Conservation (phyloP, 2,329 filamentous ascomycete genomes). For the Phyllosticta paracitricarpa region DNA sequence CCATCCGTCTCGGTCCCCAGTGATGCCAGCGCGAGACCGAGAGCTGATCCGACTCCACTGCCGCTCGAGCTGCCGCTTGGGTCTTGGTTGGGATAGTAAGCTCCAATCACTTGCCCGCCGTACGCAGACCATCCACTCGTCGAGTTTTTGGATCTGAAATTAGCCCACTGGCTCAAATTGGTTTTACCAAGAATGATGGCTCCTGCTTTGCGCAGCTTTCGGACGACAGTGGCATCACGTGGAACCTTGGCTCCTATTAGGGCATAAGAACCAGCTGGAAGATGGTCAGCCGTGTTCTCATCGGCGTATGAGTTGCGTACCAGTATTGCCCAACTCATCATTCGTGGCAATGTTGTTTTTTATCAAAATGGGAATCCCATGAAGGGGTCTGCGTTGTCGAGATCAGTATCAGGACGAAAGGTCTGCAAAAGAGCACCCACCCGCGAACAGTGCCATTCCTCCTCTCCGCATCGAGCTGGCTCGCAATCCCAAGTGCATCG, state of each 20-base stretch:
- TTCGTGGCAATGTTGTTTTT: conserved; percentile 58
- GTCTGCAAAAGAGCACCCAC: conserved; percentile 15
- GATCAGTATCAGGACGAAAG: neutral
- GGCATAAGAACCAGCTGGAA: conserved; percentile 49
- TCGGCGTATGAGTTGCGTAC: neutral
- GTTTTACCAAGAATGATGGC: conserved; percentile 58
- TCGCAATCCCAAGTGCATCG: conserved; percentile 42
- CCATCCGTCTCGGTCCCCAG: conserved; percentile 56
- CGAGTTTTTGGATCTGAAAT: conserved; percentile 47
- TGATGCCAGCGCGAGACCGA: conserved; percentile 49
- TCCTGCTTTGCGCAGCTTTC: conserved; percentile 51
- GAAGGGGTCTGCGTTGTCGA: conserved; percentile 38
- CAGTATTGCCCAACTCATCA: conserved; percentile 53
- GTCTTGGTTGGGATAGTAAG: conserved; percentile 53
- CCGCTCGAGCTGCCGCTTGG: conserved; percentile 49
- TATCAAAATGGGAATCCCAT: conserved; percentile 56
- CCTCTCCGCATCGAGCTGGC: conserved; percentile 39
- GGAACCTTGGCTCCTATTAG: conserved; percentile 49
- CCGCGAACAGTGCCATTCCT: conserved; percentile 37
- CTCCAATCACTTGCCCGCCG: conserved; percentile 52
- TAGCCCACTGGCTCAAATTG: conserved; percentile 56
- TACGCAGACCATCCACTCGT: conserved; percentile 56
- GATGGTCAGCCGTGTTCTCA: no score
- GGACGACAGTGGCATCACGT: conserved; percentile 48
- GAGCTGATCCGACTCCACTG: conserved; percentile 12